Conservation (phyloP, 805 yeast genomes). For the Saccharomycopsis sp. region DNA sequence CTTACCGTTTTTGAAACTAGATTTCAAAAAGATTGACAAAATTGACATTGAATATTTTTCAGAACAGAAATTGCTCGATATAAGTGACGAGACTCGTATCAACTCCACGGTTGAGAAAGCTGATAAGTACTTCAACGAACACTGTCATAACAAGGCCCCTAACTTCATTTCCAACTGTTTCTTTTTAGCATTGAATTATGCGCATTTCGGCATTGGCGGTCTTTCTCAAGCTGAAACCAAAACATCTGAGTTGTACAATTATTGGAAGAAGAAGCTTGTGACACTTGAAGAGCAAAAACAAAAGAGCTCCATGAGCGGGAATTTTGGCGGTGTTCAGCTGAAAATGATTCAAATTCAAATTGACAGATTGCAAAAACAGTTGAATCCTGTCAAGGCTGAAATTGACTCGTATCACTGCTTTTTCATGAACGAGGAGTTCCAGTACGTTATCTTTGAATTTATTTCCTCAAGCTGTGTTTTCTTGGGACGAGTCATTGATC, state of each 20-base stretch:
- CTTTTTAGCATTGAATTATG: constrained; percentile 64
- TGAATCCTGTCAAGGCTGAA: constrained; percentile 32
- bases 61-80: constrained; percentile 42
- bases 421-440: constrained; percentile 46
- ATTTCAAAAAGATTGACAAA: constrained; percentile 60
- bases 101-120: constrained; percentile 70
- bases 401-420: constrained; percentile 56
- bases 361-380: constrained; percentile 39
- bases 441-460: constrained; percentile 65
- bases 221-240: constrained; percentile 48
- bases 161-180: constrained; percentile 93
- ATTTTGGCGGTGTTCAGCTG: constrained; percentile 23
- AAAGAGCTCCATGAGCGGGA: constrained; percentile 26
- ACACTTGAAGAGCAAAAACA: constrained; percentile 35
- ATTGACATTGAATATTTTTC: constrained; percentile 66
- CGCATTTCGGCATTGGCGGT: constrained; percentile 89
- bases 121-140: constrained; percentile 40
- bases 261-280: constrained; percentile 40
- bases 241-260: constrained; percentile 39
- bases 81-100: constrained; percentile 74
- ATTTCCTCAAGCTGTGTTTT: constrained; percentile 68
- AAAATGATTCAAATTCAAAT: constrained; percentile 34
- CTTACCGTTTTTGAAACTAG: constrained; percentile 71
- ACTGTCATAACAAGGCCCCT: constrained; percentile 29
- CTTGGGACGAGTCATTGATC: constrained; percentile 64